Base-by-base conservation (phyloP, 2,329 filamentous ascomycete genomes). In the Colletotrichum ledebouriae region DNA sequence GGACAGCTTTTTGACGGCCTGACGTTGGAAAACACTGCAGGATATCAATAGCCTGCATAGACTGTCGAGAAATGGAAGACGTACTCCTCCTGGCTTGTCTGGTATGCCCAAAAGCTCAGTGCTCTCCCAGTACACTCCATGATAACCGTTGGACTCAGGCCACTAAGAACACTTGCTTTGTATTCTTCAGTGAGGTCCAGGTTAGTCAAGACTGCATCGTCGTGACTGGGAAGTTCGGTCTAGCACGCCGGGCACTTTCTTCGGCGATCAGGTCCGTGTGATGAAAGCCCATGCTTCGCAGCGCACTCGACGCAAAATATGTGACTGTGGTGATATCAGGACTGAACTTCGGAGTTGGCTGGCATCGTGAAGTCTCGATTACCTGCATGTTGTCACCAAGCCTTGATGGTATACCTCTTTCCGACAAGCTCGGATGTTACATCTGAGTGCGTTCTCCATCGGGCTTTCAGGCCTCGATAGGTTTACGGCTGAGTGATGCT, bases 321-420 rank as follows among this genome's bases (percentile, higher is more conserved):
- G 78, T 98, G 95, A 17, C 46, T 49, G 6, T 56, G 72, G 12
- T 70, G 63, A 42, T 37, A 17, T 20, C 47, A 52, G 47, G 15
- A 41, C 20, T 33, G 34, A 13, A 42, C 7, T 7, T 9, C 20
- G 22, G 20, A 9, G 1, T 13, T 15, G 25, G 20, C 17, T 33
- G 13, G 20, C 15, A 1, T 6, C 15, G 6, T 5, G 3, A 41
- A 9, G 7, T 50, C 15, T 39, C 29, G 29, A 73, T 33, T 58
- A 92, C 93, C 92, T 94, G 87, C 94, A 98, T 13, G 92, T 96
- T 4, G 94, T 97, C 39, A 97, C 93, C 1, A 97, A 85, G 11
- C 94, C 94, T 70, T 86, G 85, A 46, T 92, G 89, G 39, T 82
- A 84, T 39, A 97, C 85, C 71, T 90, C 87, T 46, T 82, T 83